Conservation (phyloP, 441 rosid genomes). For the Adansonia madagascariensis region DNA sequence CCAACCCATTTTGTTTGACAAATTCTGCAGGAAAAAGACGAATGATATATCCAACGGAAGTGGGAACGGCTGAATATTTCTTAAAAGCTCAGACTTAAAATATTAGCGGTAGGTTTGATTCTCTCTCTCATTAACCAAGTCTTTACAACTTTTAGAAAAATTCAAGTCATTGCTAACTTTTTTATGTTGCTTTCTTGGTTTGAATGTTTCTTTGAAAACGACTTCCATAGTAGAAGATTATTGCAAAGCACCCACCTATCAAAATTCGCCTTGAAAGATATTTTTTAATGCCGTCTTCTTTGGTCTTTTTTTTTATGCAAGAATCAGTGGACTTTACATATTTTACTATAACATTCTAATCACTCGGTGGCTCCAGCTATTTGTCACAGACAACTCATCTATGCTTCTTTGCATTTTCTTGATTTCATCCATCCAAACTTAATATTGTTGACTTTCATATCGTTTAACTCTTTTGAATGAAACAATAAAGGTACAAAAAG, state of each 20-base stretch:
- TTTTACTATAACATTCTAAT: not conserved
- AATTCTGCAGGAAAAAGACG: not conserved
- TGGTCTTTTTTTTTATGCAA: not conserved
- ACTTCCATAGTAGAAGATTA: not conserved
- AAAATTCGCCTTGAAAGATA: not conserved
- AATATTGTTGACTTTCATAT: not conserved
- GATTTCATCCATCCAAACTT: not conserved
- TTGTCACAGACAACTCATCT: not conserved
- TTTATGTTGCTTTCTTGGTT: not conserved
- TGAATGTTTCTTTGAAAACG: constrained; percentile 19
- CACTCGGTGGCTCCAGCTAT: constrained; percentile 7
- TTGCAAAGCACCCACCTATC: not conserved
- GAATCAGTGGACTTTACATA: not conserved
- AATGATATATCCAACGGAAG: constrained; percentile 12
- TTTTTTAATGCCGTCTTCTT: not conserved
- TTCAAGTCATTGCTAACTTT: not conserved
- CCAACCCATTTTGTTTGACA: not conserved
- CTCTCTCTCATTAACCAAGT: not conserved
- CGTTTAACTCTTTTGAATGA: not conserved
- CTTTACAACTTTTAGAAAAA: not conserved
- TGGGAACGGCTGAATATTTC: not conserved
- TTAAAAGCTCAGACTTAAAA: constrained; percentile 4
- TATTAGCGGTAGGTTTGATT: not conserved
- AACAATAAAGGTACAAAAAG: not conserved
- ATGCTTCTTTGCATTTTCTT: not conserved